These are phyloP conservation scores for Nothophoma quercina DNA, from an alignment of 2,329 filamentous ascomycete genomes.

Conservation along the genomic window DNA sequence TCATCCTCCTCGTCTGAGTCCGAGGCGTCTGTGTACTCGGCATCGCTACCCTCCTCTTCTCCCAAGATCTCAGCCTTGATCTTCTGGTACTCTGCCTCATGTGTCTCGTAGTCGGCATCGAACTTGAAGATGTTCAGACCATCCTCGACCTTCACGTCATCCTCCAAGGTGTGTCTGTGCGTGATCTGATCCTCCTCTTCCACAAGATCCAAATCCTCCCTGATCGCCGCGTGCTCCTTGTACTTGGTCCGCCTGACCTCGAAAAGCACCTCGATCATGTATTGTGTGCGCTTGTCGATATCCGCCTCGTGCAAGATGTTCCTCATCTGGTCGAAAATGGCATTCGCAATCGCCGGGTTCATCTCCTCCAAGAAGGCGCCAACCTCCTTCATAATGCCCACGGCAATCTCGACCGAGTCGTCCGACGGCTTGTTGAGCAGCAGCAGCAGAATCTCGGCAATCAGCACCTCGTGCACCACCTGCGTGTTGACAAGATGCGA, in stretches of 20 bases:
- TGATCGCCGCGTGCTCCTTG: conserved; percentile 90
- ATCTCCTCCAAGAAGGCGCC: conserved; percentile 95
- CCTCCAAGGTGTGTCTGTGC: conserved; percentile 79
- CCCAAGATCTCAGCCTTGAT: conserved; percentile 94
- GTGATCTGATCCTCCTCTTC: conserved; percentile 99
- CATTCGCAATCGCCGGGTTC: conserved; percentile 85
- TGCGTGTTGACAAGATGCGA: conserved; percentile 96
- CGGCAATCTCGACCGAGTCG: conserved; percentile 96
- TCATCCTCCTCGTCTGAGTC: conserved; percentile 77
- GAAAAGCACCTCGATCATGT: conserved; percentile 98
- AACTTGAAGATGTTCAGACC: conserved; percentile 95
- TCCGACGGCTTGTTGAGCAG: conserved; percentile 95
- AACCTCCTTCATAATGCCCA: conserved; percentile 90
- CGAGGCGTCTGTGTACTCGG: conserved; percentile 68
- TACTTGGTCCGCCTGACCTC: conserved; percentile 96
- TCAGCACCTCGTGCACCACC: conserved; percentile 91
- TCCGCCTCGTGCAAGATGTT: conserved; percentile 95
- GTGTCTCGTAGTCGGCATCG: conserved; percentile 86
- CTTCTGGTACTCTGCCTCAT: conserved; percentile 88
- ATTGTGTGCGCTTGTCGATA: conserved; percentile 98
- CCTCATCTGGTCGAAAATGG: conserved; percentile 94
- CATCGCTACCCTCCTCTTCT: conserved; percentile 75
- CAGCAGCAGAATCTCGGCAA: conserved; percentile 90
- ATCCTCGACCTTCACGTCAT: conserved; percentile 81
- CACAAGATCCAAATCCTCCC: conserved; percentile 91